Base-by-base conservation (phyloP, 352 stramenopile species). In the Pythium chondricola region DNA sequence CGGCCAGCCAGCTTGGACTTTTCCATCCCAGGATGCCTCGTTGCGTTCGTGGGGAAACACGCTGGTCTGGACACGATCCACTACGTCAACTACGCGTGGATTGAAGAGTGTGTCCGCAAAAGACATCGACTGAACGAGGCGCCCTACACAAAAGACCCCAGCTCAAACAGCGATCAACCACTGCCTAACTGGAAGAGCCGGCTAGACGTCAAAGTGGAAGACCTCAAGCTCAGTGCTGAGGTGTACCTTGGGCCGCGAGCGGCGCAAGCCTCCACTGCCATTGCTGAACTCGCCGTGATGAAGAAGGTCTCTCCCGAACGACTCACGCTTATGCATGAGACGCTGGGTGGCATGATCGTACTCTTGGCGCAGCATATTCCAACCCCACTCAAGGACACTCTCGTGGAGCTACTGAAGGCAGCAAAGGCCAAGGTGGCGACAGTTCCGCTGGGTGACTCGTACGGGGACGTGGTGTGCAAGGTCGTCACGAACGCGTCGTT, bases 381-480 rank as follows among this genome's bases (percentile, higher is more conserved):
- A 1, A 67, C 75, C 8, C 29, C 71, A 6, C 44, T 93, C 7
- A 77, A 78, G 46, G 71, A 86, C 16, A 71, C 64, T n/a, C 52
- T 92, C 37, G 61, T 67, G 1, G 74, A 88, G 8, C 64, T 83
- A 42, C 67, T 90, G 30, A 87, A 88, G 41, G 49, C 58, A 6
- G 77, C 74, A 2, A 74, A 88, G 48, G 80, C 80, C 11, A 88
- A 92, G 52, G 83, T 90, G 22, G 83, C 83, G 6, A 88, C 82
- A 55, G 80, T 92, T 3, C 69, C 80, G 8, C 63, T 88, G 21
- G 68, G 73, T 2, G 67, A 82, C 14, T 83, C 76, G 40, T 89
- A 89, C 48, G 43, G 77, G 20, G 77, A 93, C 11, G 86, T 89
- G 50, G 76, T 90, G 40, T 58, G 64, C 18, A 88, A 90, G 48